Conservation (phyloP, 768 basidiomycete genomes). For the Lyophyllum shimeji region DNA sequence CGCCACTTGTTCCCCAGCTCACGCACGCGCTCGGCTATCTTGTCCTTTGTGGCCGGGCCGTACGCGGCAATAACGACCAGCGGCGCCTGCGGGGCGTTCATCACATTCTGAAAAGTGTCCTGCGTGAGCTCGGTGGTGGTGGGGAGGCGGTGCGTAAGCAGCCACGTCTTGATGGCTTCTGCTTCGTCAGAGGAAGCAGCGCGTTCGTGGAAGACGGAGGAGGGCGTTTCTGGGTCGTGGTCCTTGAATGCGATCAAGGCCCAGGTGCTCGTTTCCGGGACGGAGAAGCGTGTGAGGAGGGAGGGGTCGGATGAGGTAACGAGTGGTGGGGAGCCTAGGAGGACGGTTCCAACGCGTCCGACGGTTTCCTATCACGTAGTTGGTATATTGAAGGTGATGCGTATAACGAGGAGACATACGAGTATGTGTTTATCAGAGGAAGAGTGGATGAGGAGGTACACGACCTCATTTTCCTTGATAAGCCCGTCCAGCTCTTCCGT, state of each 20-base stretch:
- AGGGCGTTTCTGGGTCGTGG: conserved; percentile 45
- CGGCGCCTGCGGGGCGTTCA: conserved; percentile 75
- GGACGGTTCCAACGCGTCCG: conserved; percentile 35
- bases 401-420: conserved; percentile 22
- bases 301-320: conserved; percentile 37
- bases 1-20: conserved; percentile 66
- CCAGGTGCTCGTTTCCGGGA: conserved; percentile 45
- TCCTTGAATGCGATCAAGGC: conserved; percentile 70
- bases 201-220: conserved; percentile 41
- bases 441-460: conserved; percentile 51
- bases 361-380: conserved; percentile 30
- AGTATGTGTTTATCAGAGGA: conserved; percentile 38
- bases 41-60: conserved; percentile 30
- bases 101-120: conserved; percentile 80
- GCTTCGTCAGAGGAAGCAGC: conserved; percentile 24
- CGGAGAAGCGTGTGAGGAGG: conserved; percentile 34
- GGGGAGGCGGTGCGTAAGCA: conserved; percentile 71
- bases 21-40: conserved; percentile 45
- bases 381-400: not conserved
- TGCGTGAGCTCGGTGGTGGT: conserved; percentile 71
- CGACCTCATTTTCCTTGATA: conserved; percentile 39
- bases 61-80: conserved; percentile 76
- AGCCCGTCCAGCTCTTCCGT: conserved; percentile 41
- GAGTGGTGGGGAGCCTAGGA: conserved; percentile 48
- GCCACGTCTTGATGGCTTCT: conserved; percentile 51